Evolutionary conservation across 225 moss, liverwort and hornwort species (phyloP).

Genomic region (Pleurozium schreberi): DNA sequence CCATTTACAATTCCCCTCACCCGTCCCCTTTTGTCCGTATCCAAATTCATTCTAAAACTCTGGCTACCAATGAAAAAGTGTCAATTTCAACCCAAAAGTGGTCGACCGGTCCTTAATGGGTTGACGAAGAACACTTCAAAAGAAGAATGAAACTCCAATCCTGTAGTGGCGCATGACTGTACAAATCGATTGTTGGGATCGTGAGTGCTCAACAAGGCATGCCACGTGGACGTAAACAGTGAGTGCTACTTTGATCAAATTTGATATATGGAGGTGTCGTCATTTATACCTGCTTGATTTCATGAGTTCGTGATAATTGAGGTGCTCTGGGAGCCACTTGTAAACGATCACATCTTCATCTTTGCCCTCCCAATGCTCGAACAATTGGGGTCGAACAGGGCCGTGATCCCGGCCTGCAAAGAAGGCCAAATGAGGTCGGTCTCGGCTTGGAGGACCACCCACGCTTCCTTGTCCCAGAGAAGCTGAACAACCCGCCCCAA

Average conservation of each 20-base stretch:
- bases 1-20: too few relatives aligned
- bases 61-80: too few relatives aligned
- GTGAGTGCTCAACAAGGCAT: neutral
- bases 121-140: neutral
- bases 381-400: conserved; percentile 74
- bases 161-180: neutral
- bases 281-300: conserved; percentile 64
- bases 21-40: too few relatives aligned
- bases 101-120: too few relatives aligned
- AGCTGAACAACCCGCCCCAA: neutral
- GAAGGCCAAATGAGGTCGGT: conserved; percentile 62
- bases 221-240: neutral
- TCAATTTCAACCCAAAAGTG: too few relatives aligned
- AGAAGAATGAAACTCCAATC: neutral
- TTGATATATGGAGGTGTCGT: neutral
- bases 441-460: conserved; percentile 47
- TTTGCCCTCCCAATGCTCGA: conserved; percentile 76
- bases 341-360: conserved; percentile 54
- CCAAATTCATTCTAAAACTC: too few relatives aligned
- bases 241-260: too few relatives aligned
- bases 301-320: conserved; percentile 75
- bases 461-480: neutral
- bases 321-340: conserved; percentile 46
- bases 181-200: neutral
- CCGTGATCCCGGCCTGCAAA: conserved; percentile 92